Evolutionary conservation across 2,329 filamentous ascomycete genomes (phyloP).

Genomic region (Periconia macrospinosa): DNA sequence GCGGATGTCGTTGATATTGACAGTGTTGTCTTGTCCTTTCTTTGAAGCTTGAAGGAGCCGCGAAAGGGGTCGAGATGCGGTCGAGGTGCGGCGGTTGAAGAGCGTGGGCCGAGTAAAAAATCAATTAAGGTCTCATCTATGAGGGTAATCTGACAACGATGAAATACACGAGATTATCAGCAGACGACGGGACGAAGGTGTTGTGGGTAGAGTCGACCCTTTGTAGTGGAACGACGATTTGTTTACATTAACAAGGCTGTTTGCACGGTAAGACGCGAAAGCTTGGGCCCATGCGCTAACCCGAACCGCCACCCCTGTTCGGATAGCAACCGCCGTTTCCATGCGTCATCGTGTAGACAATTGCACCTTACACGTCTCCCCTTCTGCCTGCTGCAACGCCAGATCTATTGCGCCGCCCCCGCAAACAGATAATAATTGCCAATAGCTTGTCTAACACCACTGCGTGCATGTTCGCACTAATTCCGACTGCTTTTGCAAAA

Average conservation of each 20-base stretch:
- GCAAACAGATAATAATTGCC: not conserved
- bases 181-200: constrained; percentile 16
- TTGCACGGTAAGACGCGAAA: not conserved
- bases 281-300: not conserved
- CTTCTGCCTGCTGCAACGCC: not conserved
- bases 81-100: constrained; percentile 14
- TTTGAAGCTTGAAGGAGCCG: constrained; percentile 17
- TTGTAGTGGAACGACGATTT: constrained; percentile 3
- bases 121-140: constrained; percentile 42
- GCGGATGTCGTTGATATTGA: not conserved
- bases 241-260: not conserved
- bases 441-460: not conserved
- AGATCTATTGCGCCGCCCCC: not conserved
- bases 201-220: not conserved
- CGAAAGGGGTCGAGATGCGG: constrained; percentile 25
- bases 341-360: not conserved
- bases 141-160: constrained; percentile 37
- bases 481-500: too few species aligned
- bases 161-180: constrained; percentile 38
- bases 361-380: not conserved
- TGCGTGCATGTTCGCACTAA: too few species aligned
- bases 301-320: not conserved
- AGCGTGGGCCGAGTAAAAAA: constrained; percentile 29
- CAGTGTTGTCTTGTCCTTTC: too few species aligned
- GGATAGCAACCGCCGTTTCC: not conserved